phyloP scores from a whole-genome alignment of 306 rosid species.

The Styphnolobium japonicum region DNA sequence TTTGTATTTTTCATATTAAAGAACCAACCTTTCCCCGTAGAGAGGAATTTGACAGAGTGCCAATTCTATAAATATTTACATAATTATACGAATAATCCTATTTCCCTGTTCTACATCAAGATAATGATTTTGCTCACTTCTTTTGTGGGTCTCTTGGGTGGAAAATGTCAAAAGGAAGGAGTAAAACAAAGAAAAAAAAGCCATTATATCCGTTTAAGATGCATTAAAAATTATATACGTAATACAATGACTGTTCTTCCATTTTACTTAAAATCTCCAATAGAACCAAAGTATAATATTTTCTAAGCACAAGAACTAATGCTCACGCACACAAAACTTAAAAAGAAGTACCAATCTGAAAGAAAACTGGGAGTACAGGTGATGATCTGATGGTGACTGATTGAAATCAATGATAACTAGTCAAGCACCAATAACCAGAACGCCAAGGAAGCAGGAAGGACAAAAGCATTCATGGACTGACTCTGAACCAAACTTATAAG shows the following conservation, averaged over 20 bases:
- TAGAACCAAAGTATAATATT: neutral
- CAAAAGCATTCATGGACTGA: neutral
- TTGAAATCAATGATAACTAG: slow-evolving; percentile 8
- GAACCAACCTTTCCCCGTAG: neutral
- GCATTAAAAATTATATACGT: neutral
- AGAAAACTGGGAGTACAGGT: neutral
- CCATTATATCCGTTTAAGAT: neutral
- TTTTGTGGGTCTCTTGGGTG: neutral
- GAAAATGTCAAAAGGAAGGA: neutral
- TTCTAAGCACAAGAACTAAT: neutral
- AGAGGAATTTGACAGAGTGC: neutral
- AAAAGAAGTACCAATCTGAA: neutral
- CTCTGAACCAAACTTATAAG: neutral
- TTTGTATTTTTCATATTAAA: neutral
- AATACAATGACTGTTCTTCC: neutral
- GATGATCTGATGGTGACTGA: neutral
- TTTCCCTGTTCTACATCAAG: neutral
- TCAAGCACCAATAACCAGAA: slow-evolving; percentile 10
- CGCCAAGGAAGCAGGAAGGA: neutral
- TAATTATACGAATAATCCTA: neutral
- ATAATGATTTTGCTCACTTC: neutral
- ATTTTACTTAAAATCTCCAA: neutral
- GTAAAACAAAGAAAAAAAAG: neutral
- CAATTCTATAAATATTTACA: neutral
- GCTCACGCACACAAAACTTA: neutral